phyloP scores from a whole-genome alignment of 345 rosid genomes.

The Limnanthes douglasii region DNA sequence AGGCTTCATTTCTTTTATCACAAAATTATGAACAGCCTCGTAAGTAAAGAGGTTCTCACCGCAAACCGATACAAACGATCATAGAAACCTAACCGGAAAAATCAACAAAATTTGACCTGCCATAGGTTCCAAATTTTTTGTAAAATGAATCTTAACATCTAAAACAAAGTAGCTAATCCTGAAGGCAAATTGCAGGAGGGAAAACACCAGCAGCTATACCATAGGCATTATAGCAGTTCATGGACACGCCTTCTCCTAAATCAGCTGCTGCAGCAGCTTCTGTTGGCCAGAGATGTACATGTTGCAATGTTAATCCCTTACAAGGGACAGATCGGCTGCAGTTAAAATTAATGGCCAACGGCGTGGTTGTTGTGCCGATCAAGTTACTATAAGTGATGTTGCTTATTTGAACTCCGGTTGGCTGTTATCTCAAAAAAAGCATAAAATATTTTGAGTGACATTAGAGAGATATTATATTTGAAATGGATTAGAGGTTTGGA shows the following conservation, averaged over 20 bases:
- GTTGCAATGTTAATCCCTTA: constrained; percentile 8
- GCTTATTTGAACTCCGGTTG: constrained; percentile 20
- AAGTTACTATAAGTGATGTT: constrained; percentile 9
- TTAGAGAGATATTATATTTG: too few species aligned
- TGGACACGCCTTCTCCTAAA: neutral
- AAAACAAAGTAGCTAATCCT: too few species aligned
- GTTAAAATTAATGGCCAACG: constrained; percentile 18
- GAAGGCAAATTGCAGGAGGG: neutral
- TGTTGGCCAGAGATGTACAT: neutral
- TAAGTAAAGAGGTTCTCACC: too few species aligned
- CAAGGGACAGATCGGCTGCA: constrained; percentile 23
- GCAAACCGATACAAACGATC: too few species aligned
- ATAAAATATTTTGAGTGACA: neutral
- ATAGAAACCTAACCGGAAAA: too few species aligned
- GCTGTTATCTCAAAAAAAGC: neutral
- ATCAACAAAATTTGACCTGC: too few species aligned
- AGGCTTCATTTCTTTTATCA: too few species aligned
- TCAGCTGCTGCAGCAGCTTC: neutral
- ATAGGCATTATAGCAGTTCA: constrained; percentile 18
- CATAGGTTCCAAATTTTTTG: too few species aligned
- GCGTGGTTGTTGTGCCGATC: constrained; percentile 17
- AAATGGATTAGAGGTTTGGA: too few species aligned
- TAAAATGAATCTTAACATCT: too few species aligned
- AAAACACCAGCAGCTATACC: constrained; percentile 11
- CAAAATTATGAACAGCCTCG: too few species aligned